Conservation (phyloP, 192 early-diverging fungal genomes). For the Gaertneriomyces semiglobifer region DNA sequence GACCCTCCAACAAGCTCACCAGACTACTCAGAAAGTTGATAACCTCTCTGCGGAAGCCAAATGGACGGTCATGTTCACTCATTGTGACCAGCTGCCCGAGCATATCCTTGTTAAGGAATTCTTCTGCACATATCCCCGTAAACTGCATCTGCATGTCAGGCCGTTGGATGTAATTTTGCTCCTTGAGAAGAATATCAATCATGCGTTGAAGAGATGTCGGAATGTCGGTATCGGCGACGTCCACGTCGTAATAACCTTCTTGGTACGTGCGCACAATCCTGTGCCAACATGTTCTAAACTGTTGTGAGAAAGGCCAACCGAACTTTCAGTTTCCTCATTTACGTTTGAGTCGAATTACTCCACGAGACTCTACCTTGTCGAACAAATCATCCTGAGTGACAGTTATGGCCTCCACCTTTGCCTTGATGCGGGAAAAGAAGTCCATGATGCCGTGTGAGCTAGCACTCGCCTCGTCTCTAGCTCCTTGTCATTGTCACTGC, state of each 20-base stretch:
- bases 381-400: no score
- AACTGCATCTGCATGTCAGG: not conserved
- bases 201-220: conserved; percentile 70
- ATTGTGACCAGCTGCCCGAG: conserved; percentile 75
- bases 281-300: no score
- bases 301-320: no score
- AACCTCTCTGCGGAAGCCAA: conserved; percentile 73
- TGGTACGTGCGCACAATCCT: not conserved
- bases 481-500: no score
- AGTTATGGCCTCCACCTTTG: no score
- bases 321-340: no score
- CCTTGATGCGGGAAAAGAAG: no score
- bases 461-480: no score
- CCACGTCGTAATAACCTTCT: conserved; percentile 32
- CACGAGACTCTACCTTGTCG: no score
- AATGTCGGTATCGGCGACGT: conserved; percentile 75
- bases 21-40: conserved; percentile 75
- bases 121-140: conserved; percentile 80
- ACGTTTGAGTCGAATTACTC: no score
- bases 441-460: no score
- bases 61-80: conserved; percentile 72
- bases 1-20: conserved; percentile 81
- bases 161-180: conserved; percentile 73
- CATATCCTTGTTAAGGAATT: conserved; percentile 78
- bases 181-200: conserved; percentile 85